Conservation (phyloP, 2,329 filamentous ascomycete species). For the Ceratocystis variospora region DNA sequence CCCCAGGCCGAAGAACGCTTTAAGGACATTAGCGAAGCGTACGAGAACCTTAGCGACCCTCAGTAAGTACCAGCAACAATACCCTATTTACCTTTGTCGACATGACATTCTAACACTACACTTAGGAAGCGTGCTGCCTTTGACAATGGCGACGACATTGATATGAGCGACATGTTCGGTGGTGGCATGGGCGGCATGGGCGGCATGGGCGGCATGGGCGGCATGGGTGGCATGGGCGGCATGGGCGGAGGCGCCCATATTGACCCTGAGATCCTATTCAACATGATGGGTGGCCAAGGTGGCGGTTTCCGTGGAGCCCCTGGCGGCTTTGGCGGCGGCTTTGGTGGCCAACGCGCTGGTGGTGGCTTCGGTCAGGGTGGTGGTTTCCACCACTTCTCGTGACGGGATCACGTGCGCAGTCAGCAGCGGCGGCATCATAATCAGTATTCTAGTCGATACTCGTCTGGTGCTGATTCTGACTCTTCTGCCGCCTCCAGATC, state of each 20-base stretch:
- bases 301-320: conserved; percentile 38
- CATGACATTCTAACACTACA: neutral
- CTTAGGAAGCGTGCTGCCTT: conserved; percentile 72
- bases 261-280: conserved; percentile 65
- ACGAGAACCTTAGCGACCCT: conserved; percentile 87
- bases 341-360: conserved; percentile 32
- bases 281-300: conserved; percentile 60
- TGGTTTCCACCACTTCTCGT: conserved; percentile 46
- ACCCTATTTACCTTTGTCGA: conserved; percentile 23
- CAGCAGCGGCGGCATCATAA: neutral
- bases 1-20: conserved; percentile 75
- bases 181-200: conserved; percentile 55
- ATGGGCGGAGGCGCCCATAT: conserved; percentile 55
- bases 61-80: conserved; percentile 49
- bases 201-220: conserved; percentile 49
- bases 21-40: conserved; percentile 95
- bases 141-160: conserved; percentile 83
- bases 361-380: conserved; percentile 35
- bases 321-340: conserved; percentile 31
- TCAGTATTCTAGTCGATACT: neutral
- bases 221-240: conserved; percentile 50
- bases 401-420: conserved; percentile 12
- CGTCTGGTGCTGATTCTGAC: neutral
- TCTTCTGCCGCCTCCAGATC: neutral
- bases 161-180: conserved; percentile 74